These are phyloP conservation scores for Apiotrichum siamense DNA, from an alignment of 1,284 basidiomycete genomes.

Conservation along the genomic window DNA sequence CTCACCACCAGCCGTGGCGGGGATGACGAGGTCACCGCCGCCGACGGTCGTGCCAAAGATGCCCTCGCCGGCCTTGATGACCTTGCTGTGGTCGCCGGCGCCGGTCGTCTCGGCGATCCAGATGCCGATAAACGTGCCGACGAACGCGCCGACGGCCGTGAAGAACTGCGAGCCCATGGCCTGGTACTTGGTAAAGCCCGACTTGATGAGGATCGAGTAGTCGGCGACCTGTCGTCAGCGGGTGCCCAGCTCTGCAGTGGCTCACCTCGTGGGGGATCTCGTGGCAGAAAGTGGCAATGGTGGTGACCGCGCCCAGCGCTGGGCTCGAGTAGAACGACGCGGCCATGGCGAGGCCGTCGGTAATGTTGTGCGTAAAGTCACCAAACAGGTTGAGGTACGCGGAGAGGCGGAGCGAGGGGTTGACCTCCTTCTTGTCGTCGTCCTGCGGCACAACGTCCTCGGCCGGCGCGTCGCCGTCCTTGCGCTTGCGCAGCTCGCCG, in stretches of 20 bases:
- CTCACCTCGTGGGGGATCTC: slow-evolving; percentile 74
- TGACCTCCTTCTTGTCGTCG: slow-evolving; percentile 24
- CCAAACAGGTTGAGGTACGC: slow-evolving; percentile 86
- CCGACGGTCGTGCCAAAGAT: slow-evolving; percentile 72
- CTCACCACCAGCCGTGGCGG: slow-evolving; percentile 69
- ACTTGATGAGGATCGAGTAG: slow-evolving; percentile 80
- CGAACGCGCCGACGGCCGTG: slow-evolving; percentile 81
- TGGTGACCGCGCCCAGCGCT: slow-evolving; percentile 80
- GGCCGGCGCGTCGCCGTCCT: slow-evolving; percentile 24
- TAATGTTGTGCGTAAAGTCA: slow-evolving; percentile 67
- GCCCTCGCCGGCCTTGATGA: slow-evolving; percentile 54
- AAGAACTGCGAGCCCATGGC: slow-evolving; percentile 87
- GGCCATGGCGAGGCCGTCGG: slow-evolving; percentile 76
- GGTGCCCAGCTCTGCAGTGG: background rate
- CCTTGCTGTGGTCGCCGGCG: slow-evolving; percentile 30
- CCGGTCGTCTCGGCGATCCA: slow-evolving; percentile 58
- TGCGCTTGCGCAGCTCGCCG: slow-evolving; percentile 30
- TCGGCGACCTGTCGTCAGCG: slow-evolving; percentile 63
- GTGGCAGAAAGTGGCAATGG: slow-evolving; percentile 83
- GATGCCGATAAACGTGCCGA: slow-evolving; percentile 83
- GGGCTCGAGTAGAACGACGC: slow-evolving; percentile 86
- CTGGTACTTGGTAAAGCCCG: slow-evolving; percentile 78
- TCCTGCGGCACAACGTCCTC: background rate
- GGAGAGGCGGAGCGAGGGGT: slow-evolving; percentile 61
- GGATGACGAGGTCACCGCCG: slow-evolving; percentile 75